Evolutionary conservation across 1,284 basidiomycete species (phyloP), one percentile per base, ranked within the genome.

Genomic region (Trichosporon asahii): DNA sequence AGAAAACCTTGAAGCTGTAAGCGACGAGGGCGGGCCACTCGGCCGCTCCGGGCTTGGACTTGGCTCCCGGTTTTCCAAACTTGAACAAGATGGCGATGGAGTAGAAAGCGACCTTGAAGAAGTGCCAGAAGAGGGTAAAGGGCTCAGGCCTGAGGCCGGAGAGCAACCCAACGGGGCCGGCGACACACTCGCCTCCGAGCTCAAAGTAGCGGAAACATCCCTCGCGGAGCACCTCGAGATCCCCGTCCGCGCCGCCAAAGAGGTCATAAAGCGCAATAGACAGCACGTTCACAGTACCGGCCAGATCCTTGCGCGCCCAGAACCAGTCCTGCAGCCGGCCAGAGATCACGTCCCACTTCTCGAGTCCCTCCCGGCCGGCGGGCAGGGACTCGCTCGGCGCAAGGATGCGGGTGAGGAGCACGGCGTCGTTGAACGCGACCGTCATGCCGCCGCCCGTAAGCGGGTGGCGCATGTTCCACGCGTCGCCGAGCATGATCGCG

Each of bases 181-280:
- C 87, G 67, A 98, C 84, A 77, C 94, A 94, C 77, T 94, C 89
- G 0, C 96, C 97, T 25, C 96, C 96, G 7, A 88, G 87, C 81
- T 98, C 93, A 79, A 99, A 98, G 85, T 99, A 99, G 80, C 93
- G 93, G 88, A 99, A 98, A 84, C 97, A 99, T 0, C 96, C 96
- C 44, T 89, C 90, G 72, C 93, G 88, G 14, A 99, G 89, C 0
- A 96, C 90, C n/a, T 87, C 89, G 8, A 99, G 88, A 66, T 77
- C 71, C 37, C 25, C 46, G 77, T 96, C 91, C 1, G 93, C 94
- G 5, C 91, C 89, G 18, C 84, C 85, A 77, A 98, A 98, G 27
- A 98, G 84, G 78, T 95, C 92, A 79, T 98, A 98, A 66, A 98
- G 83, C 5, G 95, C 94, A 68, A 97, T 88, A 75, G 92, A 93